Percentiles rank a stretch among this genome's conserved stretches.
These are phyloP conservation scores for Cryptococcus sp. DNA, from an alignment of 1,284 basidiomycete genomes.

Conservation along the genomic window DNA sequence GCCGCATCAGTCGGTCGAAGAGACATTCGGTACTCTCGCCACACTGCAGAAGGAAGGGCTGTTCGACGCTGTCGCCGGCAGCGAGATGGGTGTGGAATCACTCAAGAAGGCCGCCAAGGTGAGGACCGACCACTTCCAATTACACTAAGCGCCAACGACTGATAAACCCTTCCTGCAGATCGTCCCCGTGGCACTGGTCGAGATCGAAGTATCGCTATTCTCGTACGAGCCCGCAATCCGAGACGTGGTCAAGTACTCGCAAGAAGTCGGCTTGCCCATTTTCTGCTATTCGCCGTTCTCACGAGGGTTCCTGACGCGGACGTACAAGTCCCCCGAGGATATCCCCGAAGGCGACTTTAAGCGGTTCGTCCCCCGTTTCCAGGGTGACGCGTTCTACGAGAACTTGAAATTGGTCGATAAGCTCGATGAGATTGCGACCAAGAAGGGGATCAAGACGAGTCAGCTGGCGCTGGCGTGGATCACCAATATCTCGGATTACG, in stretches of 20 bases:
- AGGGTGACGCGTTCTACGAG: constrained; percentile 57
- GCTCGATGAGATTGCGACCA: constrained; percentile 56
- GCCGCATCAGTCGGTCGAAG: constrained; percentile 20
- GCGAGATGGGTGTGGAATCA: constrained; percentile 28
- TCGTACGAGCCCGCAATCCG: constrained; percentile 56
- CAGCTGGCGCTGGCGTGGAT: constrained; percentile 69
- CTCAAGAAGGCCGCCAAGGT: constrained; percentile 32
- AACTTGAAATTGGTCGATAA: constrained; percentile 62
- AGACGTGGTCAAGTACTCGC: constrained; percentile 50
- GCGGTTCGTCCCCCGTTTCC: constrained; percentile 42
- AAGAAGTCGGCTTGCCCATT: constrained; percentile 59
- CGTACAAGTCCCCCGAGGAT: constrained; percentile 58
- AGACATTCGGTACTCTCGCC: constrained; percentile 25
- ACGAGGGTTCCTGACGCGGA: constrained; percentile 62
- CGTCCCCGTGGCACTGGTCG: constrained; percentile 58
- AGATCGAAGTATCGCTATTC: constrained; percentile 62
- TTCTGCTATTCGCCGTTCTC: constrained; percentile 65
- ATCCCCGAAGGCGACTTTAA: constrained; percentile 54
- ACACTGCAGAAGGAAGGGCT: constrained; percentile 37
- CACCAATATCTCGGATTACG: constrained; percentile 55
- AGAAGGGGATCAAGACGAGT: constrained; percentile 59
- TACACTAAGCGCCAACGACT: neutral
- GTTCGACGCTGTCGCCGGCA: constrained; percentile 36
- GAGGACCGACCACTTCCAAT: neutral
- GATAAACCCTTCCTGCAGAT: constrained; percentile 43